A percentile compares a stretch with the other conserved stretches of the same genome.
Conservation (phyloP, 2,329 filamentous ascomycete species). For the Phyllosticta citrichinensis region DNA sequence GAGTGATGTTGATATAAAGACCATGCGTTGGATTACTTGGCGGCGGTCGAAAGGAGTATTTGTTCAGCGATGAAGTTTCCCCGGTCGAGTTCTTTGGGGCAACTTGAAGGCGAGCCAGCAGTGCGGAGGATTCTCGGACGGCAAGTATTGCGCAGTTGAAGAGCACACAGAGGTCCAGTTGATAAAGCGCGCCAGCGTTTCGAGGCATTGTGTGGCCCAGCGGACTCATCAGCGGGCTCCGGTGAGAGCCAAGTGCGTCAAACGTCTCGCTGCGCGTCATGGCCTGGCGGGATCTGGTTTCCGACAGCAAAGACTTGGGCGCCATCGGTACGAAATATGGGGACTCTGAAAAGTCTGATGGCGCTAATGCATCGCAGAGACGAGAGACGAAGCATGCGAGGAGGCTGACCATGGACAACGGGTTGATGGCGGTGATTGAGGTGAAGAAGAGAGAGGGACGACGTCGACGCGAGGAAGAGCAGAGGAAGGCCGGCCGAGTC, state of each 20-base stretch:
- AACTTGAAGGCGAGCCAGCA: not conserved
- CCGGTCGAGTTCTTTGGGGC: not conserved
- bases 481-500: not conserved
- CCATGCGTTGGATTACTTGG: not conserved
- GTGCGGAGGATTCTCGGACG: not conserved
- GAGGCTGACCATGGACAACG: not conserved
- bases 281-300: constrained; percentile 8
- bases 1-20: not conserved
- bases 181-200: not conserved
- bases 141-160: not conserved
- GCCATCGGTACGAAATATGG: constrained; percentile 1
- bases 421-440: no score
- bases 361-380: not conserved
- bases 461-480: not conserved
- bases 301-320: not conserved
- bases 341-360: not conserved
- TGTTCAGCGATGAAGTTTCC: not conserved
- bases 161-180: not conserved
- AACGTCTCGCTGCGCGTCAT: not conserved
- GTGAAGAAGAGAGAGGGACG: not conserved
- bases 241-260: not conserved
- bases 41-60: not conserved
- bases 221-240: not conserved
- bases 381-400: not conserved
- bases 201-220: not conserved